These are phyloP conservation scores for Erodium moschatum DNA, from an alignment of 441 rosid genomes.

Conservation along the genomic window DNA sequence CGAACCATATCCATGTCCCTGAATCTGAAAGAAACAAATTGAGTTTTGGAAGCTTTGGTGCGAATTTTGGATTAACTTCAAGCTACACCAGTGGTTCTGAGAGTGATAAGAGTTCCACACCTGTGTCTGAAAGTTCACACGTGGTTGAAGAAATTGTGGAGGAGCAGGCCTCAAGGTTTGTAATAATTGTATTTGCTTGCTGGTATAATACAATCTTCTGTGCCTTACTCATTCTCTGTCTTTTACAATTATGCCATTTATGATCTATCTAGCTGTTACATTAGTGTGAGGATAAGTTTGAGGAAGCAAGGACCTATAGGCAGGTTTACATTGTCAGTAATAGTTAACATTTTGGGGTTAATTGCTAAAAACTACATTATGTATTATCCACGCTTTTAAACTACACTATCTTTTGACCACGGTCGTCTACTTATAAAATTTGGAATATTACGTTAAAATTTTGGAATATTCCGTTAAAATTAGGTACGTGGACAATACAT, in stretches of 20 bases:
- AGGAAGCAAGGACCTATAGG: not conserved
- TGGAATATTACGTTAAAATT: too few species aligned
- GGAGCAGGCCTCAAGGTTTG: slow-evolving; percentile 55
- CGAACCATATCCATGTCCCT: slow-evolving; percentile 83
- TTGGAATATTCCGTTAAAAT: too few species aligned
- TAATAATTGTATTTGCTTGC: not conserved
- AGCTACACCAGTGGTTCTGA: slow-evolving; percentile 34
- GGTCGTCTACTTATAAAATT: too few species aligned
- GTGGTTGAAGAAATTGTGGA: slow-evolving; percentile 49
- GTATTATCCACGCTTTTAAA: too few species aligned
- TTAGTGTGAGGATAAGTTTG: not conserved
- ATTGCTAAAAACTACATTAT: too few species aligned
- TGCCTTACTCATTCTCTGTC: not conserved
- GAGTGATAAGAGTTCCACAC: slow-evolving; percentile 59
- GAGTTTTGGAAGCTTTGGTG: slow-evolving; percentile 94
- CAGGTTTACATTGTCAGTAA: not conserved
- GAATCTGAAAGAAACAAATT: slow-evolving; percentile 79
- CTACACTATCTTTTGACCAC: too few species aligned
- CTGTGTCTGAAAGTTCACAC: slow-evolving; percentile 54
- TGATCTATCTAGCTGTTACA: not conserved
- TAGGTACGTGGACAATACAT: too few species aligned
- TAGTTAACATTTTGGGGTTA: not conserved
- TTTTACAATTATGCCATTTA: not conserved
- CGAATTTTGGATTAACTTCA: slow-evolving; percentile 51
- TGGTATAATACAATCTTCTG: not conserved